Evolutionary conservation across 2,329 filamentous ascomycete genomes (phyloP).

Genomic region (Thielaviopsis musarum): DNA sequence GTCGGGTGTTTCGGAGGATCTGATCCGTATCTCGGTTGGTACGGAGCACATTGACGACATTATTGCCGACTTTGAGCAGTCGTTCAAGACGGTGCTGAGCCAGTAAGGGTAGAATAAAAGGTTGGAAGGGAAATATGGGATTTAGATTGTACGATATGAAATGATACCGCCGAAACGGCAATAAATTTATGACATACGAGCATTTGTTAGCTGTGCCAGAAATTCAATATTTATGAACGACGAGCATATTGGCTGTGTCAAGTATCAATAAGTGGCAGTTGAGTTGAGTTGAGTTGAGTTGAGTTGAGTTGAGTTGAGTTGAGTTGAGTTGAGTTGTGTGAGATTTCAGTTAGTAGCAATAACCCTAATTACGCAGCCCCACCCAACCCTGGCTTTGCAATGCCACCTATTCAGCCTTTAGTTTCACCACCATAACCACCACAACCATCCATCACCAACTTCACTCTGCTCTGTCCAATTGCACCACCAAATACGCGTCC

Average conservation of each 20-base stretch:
- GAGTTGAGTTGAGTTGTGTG: too few species aligned
- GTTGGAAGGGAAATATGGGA: slow-evolving; percentile 11
- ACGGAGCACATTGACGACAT: slow-evolving; percentile 97
- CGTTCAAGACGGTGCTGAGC: slow-evolving; percentile 44
- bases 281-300: too few species aligned
- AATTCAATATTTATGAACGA: too few species aligned
- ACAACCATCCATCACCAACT: background rate
- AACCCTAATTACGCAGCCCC: background rate
- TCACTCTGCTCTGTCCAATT: background rate
- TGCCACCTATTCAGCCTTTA: background rate
- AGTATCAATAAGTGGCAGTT: too few species aligned
- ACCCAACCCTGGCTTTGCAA: background rate
- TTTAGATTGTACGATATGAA: background rate
- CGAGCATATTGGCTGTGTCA: too few species aligned
- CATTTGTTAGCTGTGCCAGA: too few species aligned
- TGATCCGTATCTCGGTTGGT: slow-evolving; percentile 88
- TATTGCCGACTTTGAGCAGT: slow-evolving; percentile 86
- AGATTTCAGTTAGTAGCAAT: background rate
- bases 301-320: too few species aligned
- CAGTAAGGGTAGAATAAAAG: background rate
- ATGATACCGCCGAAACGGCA: background rate
- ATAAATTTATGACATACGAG: too few species aligned
- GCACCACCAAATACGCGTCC: slow-evolving; percentile 1
- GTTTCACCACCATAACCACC: background rate
- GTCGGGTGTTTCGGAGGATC: slow-evolving; percentile 63